Evolutionary conservation across 495 filamentous ascomycete genomes (phyloP).

Genomic region (Trichoderma reesei): DNA sequence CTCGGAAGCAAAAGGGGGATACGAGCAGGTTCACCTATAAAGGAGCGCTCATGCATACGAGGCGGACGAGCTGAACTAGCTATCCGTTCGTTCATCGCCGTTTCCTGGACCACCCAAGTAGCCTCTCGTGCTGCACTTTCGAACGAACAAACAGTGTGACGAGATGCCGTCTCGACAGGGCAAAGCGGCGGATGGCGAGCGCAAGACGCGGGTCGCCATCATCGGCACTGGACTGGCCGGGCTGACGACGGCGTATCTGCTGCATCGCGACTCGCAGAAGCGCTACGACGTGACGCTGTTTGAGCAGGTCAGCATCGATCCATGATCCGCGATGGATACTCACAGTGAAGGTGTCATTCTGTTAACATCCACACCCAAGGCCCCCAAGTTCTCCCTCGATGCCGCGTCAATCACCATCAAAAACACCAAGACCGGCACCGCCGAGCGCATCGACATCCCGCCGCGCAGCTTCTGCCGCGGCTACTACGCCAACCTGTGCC

Average conservation of each 20-base stretch:
- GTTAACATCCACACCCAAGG: conserved; percentile 16
- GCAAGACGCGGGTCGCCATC: conserved; percentile 23
- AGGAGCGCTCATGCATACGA: too few relatives aligned
- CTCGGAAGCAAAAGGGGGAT: too few relatives aligned
- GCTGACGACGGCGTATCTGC: conserved; percentile 39
- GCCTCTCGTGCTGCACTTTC: too few relatives aligned
- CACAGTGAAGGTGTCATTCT: too few relatives aligned
- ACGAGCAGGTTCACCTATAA: too few relatives aligned
- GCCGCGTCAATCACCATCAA: conserved; percentile 29
- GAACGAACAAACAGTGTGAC: too few relatives aligned
- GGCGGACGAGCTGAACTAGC: too few relatives aligned
- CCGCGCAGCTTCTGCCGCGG: conserved; percentile 47
- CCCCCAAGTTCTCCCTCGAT: conserved; percentile 30
- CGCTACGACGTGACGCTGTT: conserved; percentile 40
- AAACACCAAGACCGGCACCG: conserved; percentile 11
- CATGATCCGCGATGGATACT: too few relatives aligned
- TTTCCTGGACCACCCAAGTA: too few relatives aligned
- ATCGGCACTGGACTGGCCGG: conserved; percentile 49
- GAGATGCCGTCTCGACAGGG: not conserved
- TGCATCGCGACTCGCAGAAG: conserved; percentile 30
- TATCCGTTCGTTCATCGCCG: too few relatives aligned
- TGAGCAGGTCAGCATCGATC: conserved; percentile 31
- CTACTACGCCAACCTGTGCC: conserved; percentile 43
- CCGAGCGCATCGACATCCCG: conserved; percentile 42
- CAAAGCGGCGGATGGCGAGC: not conserved